Base-by-base conservation (phyloP, 306 rosid species). In the Rosa lucieae region DNA sequence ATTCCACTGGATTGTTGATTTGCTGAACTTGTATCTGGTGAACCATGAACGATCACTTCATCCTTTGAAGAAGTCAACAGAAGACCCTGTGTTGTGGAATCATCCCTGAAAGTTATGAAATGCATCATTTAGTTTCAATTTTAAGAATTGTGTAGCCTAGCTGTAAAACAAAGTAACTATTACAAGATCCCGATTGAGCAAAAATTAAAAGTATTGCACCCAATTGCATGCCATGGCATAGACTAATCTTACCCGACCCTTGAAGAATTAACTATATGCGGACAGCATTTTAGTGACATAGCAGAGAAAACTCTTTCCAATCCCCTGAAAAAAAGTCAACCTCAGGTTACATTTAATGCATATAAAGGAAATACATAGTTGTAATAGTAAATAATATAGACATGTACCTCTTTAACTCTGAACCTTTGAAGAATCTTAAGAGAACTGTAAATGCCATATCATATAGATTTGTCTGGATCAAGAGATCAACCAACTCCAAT, bases 361-460 rank as follows among this genome's bases (percentile, higher is more conserved):
- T 23, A 44, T 67, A 79, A 62, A 72, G 55, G 49, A 72, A 3
- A 71, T 49, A 75, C 29, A 26, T 1, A 32, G 39, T 46, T 72
- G 29, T 15, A 40, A 55, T 47, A 56, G 68, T 29, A 39, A 51
- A 29, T 51, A 17, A 62, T 44, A 79, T 7, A 70, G 77, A 70
- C 67, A 69, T 12, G 69, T 74, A 94, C 99, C 95, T 95, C 88
- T 90, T 92, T 75, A 91, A 80, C 77, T 80, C 85, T 37, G 98
- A 95, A 79, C 93, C 98, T 86, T 85, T 90, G 85, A 90, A 92
- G 88, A 95, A 95, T 80, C 89, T 89, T 68, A 92, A 86, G 75
- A 92, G 80, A 78, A 92, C 77, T 8, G 94, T 82, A 78, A 95
- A 92, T 82, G 97, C 89, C 88, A 89, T 87, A 70, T 95, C 98